Conservation (phyloP, 2,329 filamentous ascomycete species). For the Raffaelea ambrosiae region DNA sequence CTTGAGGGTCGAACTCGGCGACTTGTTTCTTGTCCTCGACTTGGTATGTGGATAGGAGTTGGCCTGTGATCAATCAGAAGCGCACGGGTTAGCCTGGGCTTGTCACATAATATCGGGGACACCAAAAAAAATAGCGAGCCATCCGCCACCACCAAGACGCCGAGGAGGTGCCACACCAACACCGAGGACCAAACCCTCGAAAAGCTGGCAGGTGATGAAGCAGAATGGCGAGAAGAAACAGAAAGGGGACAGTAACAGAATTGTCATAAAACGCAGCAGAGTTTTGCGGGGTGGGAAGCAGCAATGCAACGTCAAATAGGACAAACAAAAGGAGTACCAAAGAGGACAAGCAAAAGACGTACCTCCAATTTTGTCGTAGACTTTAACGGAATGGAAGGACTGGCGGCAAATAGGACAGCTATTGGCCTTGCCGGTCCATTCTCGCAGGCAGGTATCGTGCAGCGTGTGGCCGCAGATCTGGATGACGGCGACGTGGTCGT, state of each 20-base stretch:
- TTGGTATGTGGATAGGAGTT: slow-evolving; percentile 44
- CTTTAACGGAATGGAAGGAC: slow-evolving; percentile 80
- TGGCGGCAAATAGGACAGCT: slow-evolving; percentile 96
- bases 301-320: too few species aligned
- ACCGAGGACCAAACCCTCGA: too few species aligned
- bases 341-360: slow-evolving; percentile 26
- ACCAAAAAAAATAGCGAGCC: too few species aligned
- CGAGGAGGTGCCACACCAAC: too few species aligned
- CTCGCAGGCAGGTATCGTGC: slow-evolving; percentile 84
- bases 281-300: too few species aligned
- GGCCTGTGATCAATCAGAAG: too few species aligned
- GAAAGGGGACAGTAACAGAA: too few species aligned
- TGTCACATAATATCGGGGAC: too few species aligned
- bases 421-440: slow-evolving; percentile 95
- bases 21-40: slow-evolving; percentile 84
- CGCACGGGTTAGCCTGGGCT: too few species aligned
- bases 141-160: too few species aligned
- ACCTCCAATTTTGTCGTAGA: slow-evolving; percentile 76
- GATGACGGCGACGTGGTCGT: slow-evolving; percentile 47
- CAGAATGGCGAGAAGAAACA: neutral
- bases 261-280: too few species aligned
- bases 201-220: too few species aligned
- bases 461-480: slow-evolving; percentile 82
- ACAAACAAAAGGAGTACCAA: neutral
- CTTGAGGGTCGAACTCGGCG: slow-evolving; percentile 74